Base-by-base conservation (phyloP, 139 green algal genomes). In the Desmodesmus armatus region DNA sequence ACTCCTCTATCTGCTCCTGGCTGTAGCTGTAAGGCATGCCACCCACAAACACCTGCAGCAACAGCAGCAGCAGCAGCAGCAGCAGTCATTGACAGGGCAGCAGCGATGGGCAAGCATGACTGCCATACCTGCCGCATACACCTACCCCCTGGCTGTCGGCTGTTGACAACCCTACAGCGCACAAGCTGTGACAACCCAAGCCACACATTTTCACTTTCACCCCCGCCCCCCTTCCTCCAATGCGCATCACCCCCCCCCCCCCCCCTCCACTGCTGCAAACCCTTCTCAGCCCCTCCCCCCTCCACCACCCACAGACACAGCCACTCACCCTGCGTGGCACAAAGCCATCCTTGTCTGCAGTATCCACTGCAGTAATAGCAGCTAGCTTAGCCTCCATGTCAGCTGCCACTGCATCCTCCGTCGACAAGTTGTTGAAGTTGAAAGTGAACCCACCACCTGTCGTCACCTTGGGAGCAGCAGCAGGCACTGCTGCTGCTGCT, bases 21-120 rank as follows among this genome's bases (percentile, higher is more conserved):
- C 87, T 93, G 71, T 91, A 96, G 60, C 91, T 88, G 87, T 97
- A 98, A 2, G 96, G 96, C 91, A 99, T 95, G 63, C 97, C 97
- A 27, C 95, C 96, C 7, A 97, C 90, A 89, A 95, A 99, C 41
- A 99, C 90, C 81, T 94, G 85, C 69, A 31, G 44, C 25, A 29
- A 47, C 25, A 75, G 53, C 76, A 82, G 35, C 53, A 51, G 31
- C 73, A 67, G 31, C 73, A 51, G 53, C 53, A 71, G 0, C 47
- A 19, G 47, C 74, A 39, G 51, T 51, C 13, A 31, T 11, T 58
- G 5, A 78, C 41, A 65, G 55, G 29, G 21, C 3, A 33, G 55
- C 17, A 65, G 55, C 0, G n/a, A 31, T 25, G 2, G 3, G 63
- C 29, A 40, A 17, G 63, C 62, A 21, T 7, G 62, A 3, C 62